Conservation (phyloP, 495 filamentous ascomycete species). For the Tuber magnatum region DNA sequence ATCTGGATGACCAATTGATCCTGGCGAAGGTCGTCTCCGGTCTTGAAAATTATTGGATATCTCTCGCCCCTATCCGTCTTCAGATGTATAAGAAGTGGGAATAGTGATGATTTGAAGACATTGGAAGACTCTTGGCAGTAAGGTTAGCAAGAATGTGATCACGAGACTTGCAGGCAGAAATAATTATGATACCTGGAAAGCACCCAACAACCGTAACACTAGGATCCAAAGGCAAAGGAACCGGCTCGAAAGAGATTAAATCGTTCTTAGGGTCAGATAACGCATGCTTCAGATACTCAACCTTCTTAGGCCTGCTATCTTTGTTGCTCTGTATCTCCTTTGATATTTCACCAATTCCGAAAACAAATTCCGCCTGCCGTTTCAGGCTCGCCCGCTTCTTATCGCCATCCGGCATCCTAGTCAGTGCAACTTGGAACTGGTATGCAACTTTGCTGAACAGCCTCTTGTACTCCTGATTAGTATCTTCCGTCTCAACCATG, state of each 20-base stretch:
- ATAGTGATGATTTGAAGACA: slow-evolving; percentile 92
- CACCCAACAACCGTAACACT: slow-evolving; percentile 69
- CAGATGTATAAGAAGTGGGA: slow-evolving; percentile 84
- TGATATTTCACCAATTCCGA: slow-evolving; percentile 78
- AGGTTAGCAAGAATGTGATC: neutral
- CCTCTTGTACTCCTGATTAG: slow-evolving; percentile 65
- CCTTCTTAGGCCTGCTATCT: slow-evolving; percentile 68
- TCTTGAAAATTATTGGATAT: slow-evolving; percentile 94
- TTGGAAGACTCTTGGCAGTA: slow-evolving; percentile 58
- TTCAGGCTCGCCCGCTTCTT: slow-evolving; percentile 68
- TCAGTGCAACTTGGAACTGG: slow-evolving; percentile 86
- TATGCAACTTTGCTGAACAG: slow-evolving; percentile 88
- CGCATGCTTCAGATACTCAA: slow-evolving; percentile 71
- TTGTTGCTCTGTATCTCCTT: slow-evolving; percentile 78
- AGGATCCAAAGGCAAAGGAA: slow-evolving; percentile 85
- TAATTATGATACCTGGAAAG: slow-evolving; percentile 47
- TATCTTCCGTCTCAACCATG: slow-evolving; percentile 87
- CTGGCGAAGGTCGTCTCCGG: slow-evolving; percentile 91
- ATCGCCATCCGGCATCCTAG: slow-evolving; percentile 53
- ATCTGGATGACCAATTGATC: slow-evolving; percentile 98
- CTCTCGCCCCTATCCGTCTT: slow-evolving; percentile 66
- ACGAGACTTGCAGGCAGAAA: neutral
- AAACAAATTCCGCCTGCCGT: slow-evolving; percentile 82
- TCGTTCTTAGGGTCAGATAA: slow-evolving; percentile 87
- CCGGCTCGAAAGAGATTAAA: slow-evolving; percentile 68